Evolutionary conservation across 1,284 basidiomycete species (phyloP), one percentile per base, ranked within the genome.

Genomic region (Cerrena zonata): DNA sequence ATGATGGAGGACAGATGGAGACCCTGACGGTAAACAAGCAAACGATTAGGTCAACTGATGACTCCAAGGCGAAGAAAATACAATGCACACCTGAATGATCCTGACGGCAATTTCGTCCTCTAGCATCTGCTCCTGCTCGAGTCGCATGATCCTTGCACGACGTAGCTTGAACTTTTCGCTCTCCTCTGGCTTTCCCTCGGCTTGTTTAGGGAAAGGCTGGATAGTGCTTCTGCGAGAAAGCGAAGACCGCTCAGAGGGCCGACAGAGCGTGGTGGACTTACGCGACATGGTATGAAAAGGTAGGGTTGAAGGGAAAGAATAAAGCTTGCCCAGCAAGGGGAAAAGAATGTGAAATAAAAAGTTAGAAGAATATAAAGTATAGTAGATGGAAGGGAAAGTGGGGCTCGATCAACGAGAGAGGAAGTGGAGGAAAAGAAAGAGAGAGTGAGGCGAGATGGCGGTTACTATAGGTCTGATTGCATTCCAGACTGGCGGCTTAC

Each of bases 1-100:
- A 62, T 59, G n/a, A 69, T 26, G 19, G 77, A 63, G 1, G 63
- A 62, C 24, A 66, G 62, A 34, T 66, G 60, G 58, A 75, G 72
- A 15, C 10, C 21, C 48, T 72, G 73, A 75, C 77, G 38, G 40
- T 4, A 15, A 13, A 34, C 4, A 11, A 34, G 27, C 30, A 47
- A 5, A 18, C 7, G 45, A 7, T n/a, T 22, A n/a, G 27, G 43
- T 5, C 4, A 44, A 25, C 10, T 30, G 22, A 22, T 25, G 13
- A 22, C 22, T 5, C 12, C 11, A 13, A 10, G n/a, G 27, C n/a
- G 5, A 12, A 21, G 40, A 4, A 51, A 50, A 51, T 5, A 30
- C 10, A 4, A 13, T 15, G 34, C 47, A 23, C 23, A 49, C 47
- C 47, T 49, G 47, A 10, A 49, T 41, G 19, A 49, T 30, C 21